These are phyloP conservation scores for Smithsoniella earleae DNA, from an alignment of 163 green algal species.

Conservation along the genomic window DNA sequence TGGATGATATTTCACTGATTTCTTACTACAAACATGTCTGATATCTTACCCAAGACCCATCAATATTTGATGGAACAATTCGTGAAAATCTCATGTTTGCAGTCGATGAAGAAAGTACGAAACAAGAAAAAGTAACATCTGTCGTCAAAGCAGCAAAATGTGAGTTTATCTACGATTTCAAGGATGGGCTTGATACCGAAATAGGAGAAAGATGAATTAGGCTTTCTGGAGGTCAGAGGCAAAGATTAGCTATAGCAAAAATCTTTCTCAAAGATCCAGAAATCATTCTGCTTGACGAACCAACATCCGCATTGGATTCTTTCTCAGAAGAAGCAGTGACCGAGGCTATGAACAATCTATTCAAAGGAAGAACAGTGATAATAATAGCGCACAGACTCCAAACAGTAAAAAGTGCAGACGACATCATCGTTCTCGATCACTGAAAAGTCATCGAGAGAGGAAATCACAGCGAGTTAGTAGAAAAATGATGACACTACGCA, in stretches of 20 bases:
- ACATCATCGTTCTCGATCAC: slow-evolving; percentile 21
- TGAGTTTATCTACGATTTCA: no score
- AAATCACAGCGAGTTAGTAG: no score
- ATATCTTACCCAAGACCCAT: slow-evolving; percentile 30
- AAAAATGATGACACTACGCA: no score
- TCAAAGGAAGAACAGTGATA: slow-evolving; percentile 37
- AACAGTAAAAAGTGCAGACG: not conserved
- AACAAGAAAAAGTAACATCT: no score
- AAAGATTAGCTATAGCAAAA: slow-evolving; percentile 52
- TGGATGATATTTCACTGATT: no score
- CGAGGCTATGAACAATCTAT: slow-evolving; percentile 29
- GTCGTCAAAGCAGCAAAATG: no score
- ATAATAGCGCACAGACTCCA: slow-evolving; percentile 43
- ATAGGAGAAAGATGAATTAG: no score
- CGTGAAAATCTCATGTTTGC: slow-evolving; percentile 33
- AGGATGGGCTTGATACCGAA: no score
- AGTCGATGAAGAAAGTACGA: no score
- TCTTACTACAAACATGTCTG: no score
- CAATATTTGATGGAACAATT: slow-evolving; percentile 34
- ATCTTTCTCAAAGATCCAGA: slow-evolving; percentile 32
- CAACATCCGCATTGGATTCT: slow-evolving; percentile 44
- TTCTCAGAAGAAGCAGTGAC: slow-evolving; percentile 37
- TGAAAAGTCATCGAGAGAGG: no score
- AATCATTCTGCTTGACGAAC: slow-evolving; percentile 49
- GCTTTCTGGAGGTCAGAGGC: slow-evolving; percentile 56